These are phyloP conservation scores for Angomonas desouzai DNA, from an alignment of 208 protist species.

Conservation along the genomic window DNA sequence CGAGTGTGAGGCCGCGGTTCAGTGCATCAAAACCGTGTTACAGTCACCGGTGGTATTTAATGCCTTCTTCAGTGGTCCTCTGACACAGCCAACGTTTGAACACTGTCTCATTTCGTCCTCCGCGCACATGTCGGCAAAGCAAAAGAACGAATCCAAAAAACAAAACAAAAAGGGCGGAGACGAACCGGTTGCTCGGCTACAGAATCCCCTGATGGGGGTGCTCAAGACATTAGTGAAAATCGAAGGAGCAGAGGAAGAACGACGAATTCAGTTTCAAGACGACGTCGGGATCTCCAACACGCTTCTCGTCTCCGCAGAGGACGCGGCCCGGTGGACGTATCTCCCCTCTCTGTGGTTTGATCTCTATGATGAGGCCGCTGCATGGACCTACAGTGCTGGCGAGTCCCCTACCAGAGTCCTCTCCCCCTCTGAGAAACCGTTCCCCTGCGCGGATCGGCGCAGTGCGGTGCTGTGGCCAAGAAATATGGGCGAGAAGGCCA, in stretches of 20 bases:
- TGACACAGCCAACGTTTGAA: constrained; percentile 16
- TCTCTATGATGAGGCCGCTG: constrained; percentile 20
- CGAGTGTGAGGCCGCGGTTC: constrained; percentile 8
- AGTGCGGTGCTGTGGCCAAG: constrained; percentile 29
- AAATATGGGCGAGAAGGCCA: constrained; percentile 14
- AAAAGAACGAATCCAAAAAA: background rate
- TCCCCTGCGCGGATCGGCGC: constrained; percentile 15
- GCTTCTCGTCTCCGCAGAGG: background rate
- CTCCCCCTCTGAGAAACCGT: background rate
- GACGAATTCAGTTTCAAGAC: background rate
- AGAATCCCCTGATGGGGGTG: background rate
- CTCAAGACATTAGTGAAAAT: background rate
- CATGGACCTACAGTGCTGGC: background rate
- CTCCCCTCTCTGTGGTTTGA: constrained; percentile 29
- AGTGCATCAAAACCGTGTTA: constrained; percentile 17
- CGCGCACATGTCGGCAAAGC: constrained; percentile 10
- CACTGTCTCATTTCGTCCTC: constrained; percentile 23
- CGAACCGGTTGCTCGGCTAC: background rate
- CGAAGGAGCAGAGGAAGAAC: background rate
- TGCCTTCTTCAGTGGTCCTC: constrained; percentile 15
- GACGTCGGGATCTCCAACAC: background rate
- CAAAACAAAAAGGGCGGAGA: background rate
- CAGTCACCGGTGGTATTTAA: constrained; percentile 31
- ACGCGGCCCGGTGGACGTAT: background rate
- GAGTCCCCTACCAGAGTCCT: background rate